A percentile compares a stretch with the other conserved stretches of the same genome.
phyloP scores from a whole-genome alignment of 495 filamentous ascomycete species.

The Aspergillus affinis region DNA sequence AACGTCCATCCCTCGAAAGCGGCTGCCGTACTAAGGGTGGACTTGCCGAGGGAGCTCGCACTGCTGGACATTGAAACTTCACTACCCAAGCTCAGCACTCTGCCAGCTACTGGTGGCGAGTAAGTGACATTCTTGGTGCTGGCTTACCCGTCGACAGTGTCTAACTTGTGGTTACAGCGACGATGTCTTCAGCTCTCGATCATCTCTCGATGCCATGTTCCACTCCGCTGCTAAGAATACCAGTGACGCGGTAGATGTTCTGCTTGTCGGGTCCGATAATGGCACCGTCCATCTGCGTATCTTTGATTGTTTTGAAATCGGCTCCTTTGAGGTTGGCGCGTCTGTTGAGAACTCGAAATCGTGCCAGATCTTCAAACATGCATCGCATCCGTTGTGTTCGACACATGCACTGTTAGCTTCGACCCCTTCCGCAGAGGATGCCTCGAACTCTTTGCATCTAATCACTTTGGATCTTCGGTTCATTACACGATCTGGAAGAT shows the following conservation, averaged over 20 bases:
- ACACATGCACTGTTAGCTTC: slow-evolving; percentile 72
- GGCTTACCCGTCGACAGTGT: neutral
- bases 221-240: slow-evolving; percentile 59
- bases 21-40: slow-evolving; percentile 44
- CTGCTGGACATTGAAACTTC: slow-evolving; percentile 77
- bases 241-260: slow-evolving; percentile 74
- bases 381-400: slow-evolving; percentile 69
- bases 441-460: slow-evolving; percentile 49
- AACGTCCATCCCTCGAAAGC: slow-evolving; percentile 39
- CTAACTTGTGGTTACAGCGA: slow-evolving; percentile 46
- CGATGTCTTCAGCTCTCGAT: slow-evolving; percentile 69
- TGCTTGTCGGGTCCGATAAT: slow-evolving; percentile 75
- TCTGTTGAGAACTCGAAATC: slow-evolving; percentile 16
- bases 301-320: slow-evolving; percentile 87
- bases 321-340: slow-evolving; percentile 53
- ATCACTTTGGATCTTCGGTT: slow-evolving; percentile 82
- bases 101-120: slow-evolving; percentile 56
- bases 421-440: slow-evolving; percentile 21
- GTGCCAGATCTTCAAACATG: slow-evolving; percentile 49
- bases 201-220: slow-evolving; percentile 70
- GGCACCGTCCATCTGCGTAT: slow-evolving; percentile 81
- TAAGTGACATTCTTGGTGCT: slow-evolving; percentile 19
- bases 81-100: slow-evolving; percentile 73
- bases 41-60: slow-evolving; percentile 76
- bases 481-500: slow-evolving; percentile 72